These are phyloP conservation scores for Candida ulmi DNA, from an alignment of 805 yeast species.

Conservation along the genomic window DNA sequence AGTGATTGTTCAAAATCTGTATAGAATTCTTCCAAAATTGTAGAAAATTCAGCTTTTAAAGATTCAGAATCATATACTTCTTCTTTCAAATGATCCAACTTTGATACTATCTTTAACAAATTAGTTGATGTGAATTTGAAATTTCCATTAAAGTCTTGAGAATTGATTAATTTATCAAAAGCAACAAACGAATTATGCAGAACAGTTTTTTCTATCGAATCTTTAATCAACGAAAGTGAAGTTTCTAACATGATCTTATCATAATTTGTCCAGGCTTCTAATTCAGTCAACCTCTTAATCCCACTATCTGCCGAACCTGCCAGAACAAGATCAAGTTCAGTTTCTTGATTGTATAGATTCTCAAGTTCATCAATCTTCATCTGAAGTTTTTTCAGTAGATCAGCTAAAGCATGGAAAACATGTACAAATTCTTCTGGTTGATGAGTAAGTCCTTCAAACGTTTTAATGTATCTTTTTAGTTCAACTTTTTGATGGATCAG, in stretches of 20 bases:
- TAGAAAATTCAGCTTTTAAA: constrained; percentile 14
- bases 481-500: constrained; percentile 39
- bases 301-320: constrained; percentile 40
- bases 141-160: constrained; percentile 21
- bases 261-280: constrained; percentile 49
- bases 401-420: constrained; percentile 25
- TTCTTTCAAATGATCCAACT: constrained; percentile 9
- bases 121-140: constrained; percentile 13
- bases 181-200: constrained; percentile 49
- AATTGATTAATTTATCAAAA: constrained; percentile 41
- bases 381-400: constrained; percentile 31
- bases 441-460: constrained; percentile 17
- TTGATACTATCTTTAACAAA: constrained; percentile 10
- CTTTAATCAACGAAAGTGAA: constrained; percentile 37
- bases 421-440: constrained; percentile 20
- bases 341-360: constrained; percentile 37
- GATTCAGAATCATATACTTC: constrained; percentile 9
- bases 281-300: constrained; percentile 41
- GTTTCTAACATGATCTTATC: constrained; percentile 39
- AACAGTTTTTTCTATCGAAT: constrained; percentile 46
- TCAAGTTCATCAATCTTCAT: constrained; percentile 50
- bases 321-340: constrained; percentile 48
- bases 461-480: constrained; percentile 19
- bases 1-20: constrained; percentile 21
- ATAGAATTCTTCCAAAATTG: constrained; percentile 15